These are phyloP conservation scores for Dendrobium officinale DNA, from an alignment of 106 monocot species.

Conservation along the genomic window DNA sequence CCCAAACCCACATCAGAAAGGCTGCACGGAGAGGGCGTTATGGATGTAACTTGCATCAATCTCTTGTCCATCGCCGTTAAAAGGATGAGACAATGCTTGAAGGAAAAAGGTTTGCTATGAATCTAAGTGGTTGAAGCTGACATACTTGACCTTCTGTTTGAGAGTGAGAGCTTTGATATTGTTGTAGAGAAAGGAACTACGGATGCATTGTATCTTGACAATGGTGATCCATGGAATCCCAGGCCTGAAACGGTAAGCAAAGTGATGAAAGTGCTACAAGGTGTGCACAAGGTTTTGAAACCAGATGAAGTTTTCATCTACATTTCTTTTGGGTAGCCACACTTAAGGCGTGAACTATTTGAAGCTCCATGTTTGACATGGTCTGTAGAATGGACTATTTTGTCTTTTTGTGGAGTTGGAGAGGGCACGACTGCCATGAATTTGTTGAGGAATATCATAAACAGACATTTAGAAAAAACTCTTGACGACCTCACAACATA, in stretches of 20 bases:
- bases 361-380: conserved; percentile 71
- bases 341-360: conserved; percentile 75
- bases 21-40: conserved; percentile 44
- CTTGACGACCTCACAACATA: too few relatives aligned
- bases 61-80: conserved; percentile 64
- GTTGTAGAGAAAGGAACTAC: conserved; percentile 98
- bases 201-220: conserved; percentile 92
- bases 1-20: conserved; percentile 20
- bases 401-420: conserved; percentile 65
- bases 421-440: conserved; percentile 61
- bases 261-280: conserved; percentile 82
- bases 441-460: conserved; percentile 65
- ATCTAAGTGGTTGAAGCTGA: conserved; percentile 73
- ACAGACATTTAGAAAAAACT: conserved; percentile 22
- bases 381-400: conserved; percentile 80
- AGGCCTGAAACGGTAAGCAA: conserved; percentile 52
- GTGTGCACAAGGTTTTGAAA: conserved; percentile 74
- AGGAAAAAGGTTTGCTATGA: conserved; percentile 49
- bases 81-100: conserved; percentile 45
- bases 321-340: conserved; percentile 93
- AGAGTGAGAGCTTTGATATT: conserved; percentile 54
- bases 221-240: conserved; percentile 96
- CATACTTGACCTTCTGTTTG: conserved; percentile 83
- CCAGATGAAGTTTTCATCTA: conserved; percentile 76
- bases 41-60: conserved; percentile 73